These are phyloP conservation scores for Coemansia sp. DNA, from an alignment of 371 early-diverging fungal species.

Conservation along the genomic window DNA sequence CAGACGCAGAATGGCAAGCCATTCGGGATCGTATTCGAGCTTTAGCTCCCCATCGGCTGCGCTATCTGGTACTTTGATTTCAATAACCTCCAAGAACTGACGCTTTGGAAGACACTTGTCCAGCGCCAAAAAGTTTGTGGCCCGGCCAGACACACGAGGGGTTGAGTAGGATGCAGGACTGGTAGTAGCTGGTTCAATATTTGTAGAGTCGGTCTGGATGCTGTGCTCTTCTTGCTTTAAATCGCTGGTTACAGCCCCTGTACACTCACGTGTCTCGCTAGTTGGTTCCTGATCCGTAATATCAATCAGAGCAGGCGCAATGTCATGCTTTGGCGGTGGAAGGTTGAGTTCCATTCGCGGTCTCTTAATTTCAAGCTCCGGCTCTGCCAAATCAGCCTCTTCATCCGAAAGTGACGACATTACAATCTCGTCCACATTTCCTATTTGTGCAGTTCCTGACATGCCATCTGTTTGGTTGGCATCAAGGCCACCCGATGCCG, in stretches of 20 bases:
- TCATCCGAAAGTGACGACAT: slow-evolving; percentile 27
- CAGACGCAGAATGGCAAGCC: slow-evolving; percentile 53
- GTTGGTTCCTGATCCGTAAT: background rate
- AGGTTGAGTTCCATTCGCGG: slow-evolving; percentile 31
- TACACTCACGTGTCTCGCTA: background rate
- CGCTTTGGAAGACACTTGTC: slow-evolving; percentile 53
- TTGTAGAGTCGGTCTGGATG: too few species aligned
- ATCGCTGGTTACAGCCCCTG: too few species aligned
- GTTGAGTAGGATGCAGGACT: too few species aligned
- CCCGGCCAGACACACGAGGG: slow-evolving; percentile 24
- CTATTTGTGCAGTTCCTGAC: background rate
- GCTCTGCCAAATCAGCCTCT: background rate
- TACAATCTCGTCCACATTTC: slow-evolving; percentile 41
- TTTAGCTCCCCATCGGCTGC: slow-evolving; percentile 7
- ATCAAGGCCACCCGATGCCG: background rate
- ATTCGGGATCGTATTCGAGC: slow-evolving; percentile 54
- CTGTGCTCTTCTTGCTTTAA: background rate
- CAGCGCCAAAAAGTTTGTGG: slow-evolving; percentile 50
- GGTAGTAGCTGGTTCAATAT: background rate
- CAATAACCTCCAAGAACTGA: slow-evolving; percentile 48
- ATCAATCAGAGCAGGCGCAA: background rate
- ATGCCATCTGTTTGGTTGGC: background rate
- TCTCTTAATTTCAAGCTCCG: background rate
- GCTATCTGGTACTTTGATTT: slow-evolving; percentile 23
- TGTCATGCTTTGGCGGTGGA: slow-evolving; percentile 31